Base-by-base conservation (phyloP, 306 rosid genomes). In the Malus fusca region DNA sequence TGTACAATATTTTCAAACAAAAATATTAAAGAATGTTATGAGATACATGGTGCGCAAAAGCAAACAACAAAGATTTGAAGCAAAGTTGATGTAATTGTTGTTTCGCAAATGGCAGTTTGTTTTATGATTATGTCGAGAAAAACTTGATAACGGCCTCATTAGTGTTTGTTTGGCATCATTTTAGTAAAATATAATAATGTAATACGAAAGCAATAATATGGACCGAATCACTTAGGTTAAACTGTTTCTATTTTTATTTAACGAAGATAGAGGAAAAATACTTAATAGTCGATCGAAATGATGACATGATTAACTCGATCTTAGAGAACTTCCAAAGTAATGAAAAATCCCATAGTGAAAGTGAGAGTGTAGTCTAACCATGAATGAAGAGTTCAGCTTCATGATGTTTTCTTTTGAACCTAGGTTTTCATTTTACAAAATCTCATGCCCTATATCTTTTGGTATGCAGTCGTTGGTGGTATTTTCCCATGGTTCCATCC, bases 31-130 rank as follows among this genome's bases (percentile, higher is more conserved):
- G 51, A 67, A 67, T 58, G 15, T 58, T 3, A 58, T 58, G 30
- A 25, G 26, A 58, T 58, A 58, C 26, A 22, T 22, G 26, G 63
- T 13, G 55, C 55, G 1, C 55, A 18, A 6, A 48, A 48, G 71
- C 13, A 35, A 67, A 13, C 43, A 67, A 35, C 63, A 58, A n/a
- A 12, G 37, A 40, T 56, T 58, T 58, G 52, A 42, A 72, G 37
- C 40, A 59, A 72, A 35, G 76, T 72, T 72, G 67, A 28, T 60
- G 63, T 26, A 72, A 37, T 72, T 58, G 48, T 66, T 72, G 22
- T 71, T 72, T 48, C 71, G 23, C 43, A 67, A 33, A 67, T 14
- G n/a, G 48, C 46, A 33, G 43, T 48, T 40, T 48, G 71, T 53
- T 42, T 35, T 31, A 67, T 67, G 25, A 21, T 40, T 37, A 7